Evolutionary conservation across 495 filamentous ascomycete genomes (phyloP).

Genomic region (Aspergillus kassunensis): DNA sequence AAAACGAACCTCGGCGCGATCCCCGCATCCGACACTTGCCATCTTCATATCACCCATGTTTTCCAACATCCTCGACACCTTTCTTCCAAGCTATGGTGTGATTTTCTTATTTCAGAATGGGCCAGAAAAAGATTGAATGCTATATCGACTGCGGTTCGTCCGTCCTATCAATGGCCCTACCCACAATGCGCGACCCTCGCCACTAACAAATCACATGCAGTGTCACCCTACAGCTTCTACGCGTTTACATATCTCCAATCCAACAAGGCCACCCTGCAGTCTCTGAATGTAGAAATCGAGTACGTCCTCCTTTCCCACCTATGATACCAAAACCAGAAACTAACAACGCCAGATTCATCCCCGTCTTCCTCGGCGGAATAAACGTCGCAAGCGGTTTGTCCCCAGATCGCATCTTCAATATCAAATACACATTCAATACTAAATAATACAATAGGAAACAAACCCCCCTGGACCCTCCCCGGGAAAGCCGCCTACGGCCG

Average conservation of each 20-base stretch:
- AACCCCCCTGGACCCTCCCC: conserved; percentile 66
- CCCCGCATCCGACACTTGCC: no score
- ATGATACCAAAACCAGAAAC: not conserved
- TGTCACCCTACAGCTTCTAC: conserved; percentile 67
- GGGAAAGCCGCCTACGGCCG: conserved; percentile 57
- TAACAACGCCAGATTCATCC: conserved; percentile 49
- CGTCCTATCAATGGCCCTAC: not conserved
- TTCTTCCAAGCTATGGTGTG: no score
- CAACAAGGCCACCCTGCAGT: conserved; percentile 48
- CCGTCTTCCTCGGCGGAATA: conserved; percentile 70
- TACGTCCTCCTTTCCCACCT: conserved; percentile 33
- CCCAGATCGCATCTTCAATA: not conserved
- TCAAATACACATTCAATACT: not conserved
- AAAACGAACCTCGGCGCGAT: not conserved
- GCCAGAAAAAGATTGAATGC: conserved; percentile 58
- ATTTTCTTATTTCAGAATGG: no score
- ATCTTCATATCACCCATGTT: no score
- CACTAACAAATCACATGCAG: conserved; percentile 34
- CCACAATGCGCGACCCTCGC: not conserved
- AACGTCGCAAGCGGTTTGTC: conserved; percentile 57
- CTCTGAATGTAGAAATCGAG: conserved; percentile 60
- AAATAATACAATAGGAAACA: no score
- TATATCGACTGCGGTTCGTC: conserved; percentile 56
- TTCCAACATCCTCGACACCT: no score
- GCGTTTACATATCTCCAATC: conserved; percentile 55